These are phyloP conservation scores for Quercus lobata DNA, from an alignment of 331 rosid genomes.

Conservation along the genomic window DNA sequence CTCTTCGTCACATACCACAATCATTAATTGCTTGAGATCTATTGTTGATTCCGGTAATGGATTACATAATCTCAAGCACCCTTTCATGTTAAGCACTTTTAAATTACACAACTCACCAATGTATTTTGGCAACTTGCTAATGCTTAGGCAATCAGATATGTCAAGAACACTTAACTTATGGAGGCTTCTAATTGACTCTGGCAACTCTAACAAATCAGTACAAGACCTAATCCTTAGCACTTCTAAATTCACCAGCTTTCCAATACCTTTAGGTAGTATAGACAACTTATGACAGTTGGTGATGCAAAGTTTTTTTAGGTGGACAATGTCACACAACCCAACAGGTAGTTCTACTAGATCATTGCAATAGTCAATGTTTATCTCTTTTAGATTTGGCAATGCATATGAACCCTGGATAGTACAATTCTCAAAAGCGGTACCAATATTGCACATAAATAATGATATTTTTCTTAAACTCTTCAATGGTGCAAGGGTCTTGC, in stretches of 20 bases:
- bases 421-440: not conserved
- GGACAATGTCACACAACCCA: conserved; percentile 26
- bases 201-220: too few species aligned
- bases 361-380: conserved; percentile 7
- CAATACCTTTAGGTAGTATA: conserved; percentile 39
- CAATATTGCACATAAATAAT: conserved; percentile 18
- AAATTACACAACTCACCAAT: conserved; percentile 44
- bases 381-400: conserved; percentile 23
- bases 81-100: conserved; percentile 38
- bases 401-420: conserved; percentile 2
- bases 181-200: too few species aligned
- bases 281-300: conserved; percentile 46
- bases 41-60: too few species aligned
- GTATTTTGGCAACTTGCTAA: not conserved
- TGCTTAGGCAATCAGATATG: too few species aligned
- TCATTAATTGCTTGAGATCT: too few species aligned
- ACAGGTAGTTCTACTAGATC: conserved; percentile 46
- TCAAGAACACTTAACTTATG: too few species aligned
- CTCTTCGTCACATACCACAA: too few species aligned
- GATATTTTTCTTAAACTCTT: conserved; percentile 21
- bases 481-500: too few species aligned
- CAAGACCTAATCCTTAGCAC: conserved; percentile 47
- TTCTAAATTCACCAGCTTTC: conserved; percentile 35
- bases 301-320: conserved; percentile 44
- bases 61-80: conserved; percentile 20